A percentile compares a stretch with the other conserved stretches of the same genome.
phyloP scores from a whole-genome alignment of 768 basidiomycete species.

The Russula emetica region DNA sequence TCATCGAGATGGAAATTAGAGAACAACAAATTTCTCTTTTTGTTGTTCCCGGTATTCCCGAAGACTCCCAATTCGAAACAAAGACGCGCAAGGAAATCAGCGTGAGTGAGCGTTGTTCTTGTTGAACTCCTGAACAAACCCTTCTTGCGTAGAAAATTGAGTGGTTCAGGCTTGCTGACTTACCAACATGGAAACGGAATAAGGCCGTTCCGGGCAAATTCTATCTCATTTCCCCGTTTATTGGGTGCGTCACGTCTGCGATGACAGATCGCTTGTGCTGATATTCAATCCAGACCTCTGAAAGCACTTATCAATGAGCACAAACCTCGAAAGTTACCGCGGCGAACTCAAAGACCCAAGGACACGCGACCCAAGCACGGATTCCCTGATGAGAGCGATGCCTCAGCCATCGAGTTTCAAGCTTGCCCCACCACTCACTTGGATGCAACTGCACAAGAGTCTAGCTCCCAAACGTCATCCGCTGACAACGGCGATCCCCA shows the following conservation, averaged over 20 bases:
- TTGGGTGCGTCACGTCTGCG: constrained; percentile 47
- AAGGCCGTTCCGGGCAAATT: constrained; percentile 72
- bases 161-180: constrained; percentile 86
- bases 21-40: constrained; percentile 90
- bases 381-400: constrained; percentile 32
- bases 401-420: constrained; percentile 27
- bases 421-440: constrained; percentile 33
- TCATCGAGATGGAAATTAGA: constrained; percentile 80
- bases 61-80: constrained; percentile 86
- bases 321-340: constrained; percentile 48
- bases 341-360: constrained; percentile 37
- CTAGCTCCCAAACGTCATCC: constrained; percentile 64
- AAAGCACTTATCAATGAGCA: constrained; percentile 64
- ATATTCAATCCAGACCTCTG: constrained; percentile 43
- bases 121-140: constrained; percentile 17
- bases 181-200: constrained; percentile 89
- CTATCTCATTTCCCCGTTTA: constrained; percentile 93
- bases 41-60: constrained; percentile 83
- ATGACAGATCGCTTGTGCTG: constrained; percentile 22
- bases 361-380: constrained; percentile 24
- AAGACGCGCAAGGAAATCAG: constrained; percentile 98
- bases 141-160: constrained; percentile 73
- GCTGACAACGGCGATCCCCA: constrained; percentile 57
- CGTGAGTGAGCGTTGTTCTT: constrained; percentile 45
- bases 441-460: constrained; percentile 45